These are phyloP conservation scores for Helichrysum umbraculigerum DNA, from an alignment of 129 eudicot species.

Conservation along the genomic window DNA sequence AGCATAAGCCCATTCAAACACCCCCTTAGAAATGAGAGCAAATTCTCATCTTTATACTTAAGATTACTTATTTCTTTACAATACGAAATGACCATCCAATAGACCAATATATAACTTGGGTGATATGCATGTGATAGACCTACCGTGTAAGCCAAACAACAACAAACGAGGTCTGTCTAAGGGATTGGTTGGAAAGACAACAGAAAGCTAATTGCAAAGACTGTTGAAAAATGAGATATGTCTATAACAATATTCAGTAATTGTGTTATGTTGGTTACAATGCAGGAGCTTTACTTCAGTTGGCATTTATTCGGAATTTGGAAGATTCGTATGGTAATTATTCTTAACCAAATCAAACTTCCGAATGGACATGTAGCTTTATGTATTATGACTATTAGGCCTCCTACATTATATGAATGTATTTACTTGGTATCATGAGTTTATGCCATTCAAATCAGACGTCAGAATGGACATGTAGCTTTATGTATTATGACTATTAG, in stretches of 20 bases:
- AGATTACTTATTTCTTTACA: background rate
- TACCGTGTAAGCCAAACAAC: background rate
- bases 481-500: background rate
- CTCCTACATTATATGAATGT: background rate
- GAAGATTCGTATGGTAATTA: constrained; percentile 77
- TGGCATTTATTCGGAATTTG: constrained; percentile 68
- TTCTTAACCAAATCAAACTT: constrained; percentile 12
- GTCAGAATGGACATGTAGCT: constrained; percentile 12
- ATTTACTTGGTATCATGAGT: background rate
- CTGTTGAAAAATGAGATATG: background rate
- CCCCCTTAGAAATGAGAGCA: background rate
- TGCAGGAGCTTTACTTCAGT: constrained; percentile 75
- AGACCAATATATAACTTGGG: background rate
- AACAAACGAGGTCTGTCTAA: background rate
- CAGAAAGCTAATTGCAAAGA: background rate
- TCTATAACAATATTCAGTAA: background rate
- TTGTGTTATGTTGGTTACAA: constrained; percentile 17
- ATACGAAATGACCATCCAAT: background rate
- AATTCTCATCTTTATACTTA: background rate
- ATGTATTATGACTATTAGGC: too few relatives aligned
- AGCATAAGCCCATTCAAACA: too few relatives aligned
- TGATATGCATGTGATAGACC: background rate
- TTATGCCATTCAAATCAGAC: background rate
- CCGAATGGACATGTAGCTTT: constrained; percentile 12
- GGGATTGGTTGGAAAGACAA: background rate